Evolutionary conservation across 1,284 basidiomycete species (phyloP), one percentile per base, ranked within the genome.

Genomic region (Irpex sp.): DNA sequence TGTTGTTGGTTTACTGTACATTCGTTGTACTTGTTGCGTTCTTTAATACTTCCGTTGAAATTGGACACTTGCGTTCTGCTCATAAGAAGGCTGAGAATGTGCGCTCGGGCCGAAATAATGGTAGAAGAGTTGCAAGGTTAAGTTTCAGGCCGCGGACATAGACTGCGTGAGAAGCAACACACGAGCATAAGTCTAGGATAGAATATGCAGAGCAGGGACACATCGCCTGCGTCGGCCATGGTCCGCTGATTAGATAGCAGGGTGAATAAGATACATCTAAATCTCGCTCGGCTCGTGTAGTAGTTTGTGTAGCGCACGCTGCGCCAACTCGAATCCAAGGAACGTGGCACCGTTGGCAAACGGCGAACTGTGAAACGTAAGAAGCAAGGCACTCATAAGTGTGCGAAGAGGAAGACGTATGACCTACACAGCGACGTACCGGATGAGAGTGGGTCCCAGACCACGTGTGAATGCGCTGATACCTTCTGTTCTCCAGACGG

Each of bases 291-390:
- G 13, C 51, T 60, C 17, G 21, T 49, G 47, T n/a, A 54, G 19
- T 17, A 59, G 52, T 37, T 77, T 74, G 68, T 85, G 85, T 62
- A 91, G 76, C 44, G 85, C 68, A 38, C 91, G 85, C 73, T 83
- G 93, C 38, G 93, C 93, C 77, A 96, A 81, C 79, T 97, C 94
- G 72, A 95, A 96, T 2, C 93, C 94, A 62, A 96, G 85, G 83
- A 97, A 97, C 0, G 94, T 97, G 2, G 93, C 93, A 40, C 94
- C 94, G 72, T 97, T 97, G 8, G 94, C 94, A 70, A 94, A 93
- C 2, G 92, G 92, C 7, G 91, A 93, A 68, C 92, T 93, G 65
- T 19, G 64, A 65, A 21, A 51, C 7, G 8, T 8, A 64, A 65
- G 17, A 51, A 51, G 8, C 49, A 64, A 60, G 59, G 26, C 2